Percentiles rank a stretch among this genome's conserved stretches.
Evolutionary conservation across 768 basidiomycete species (phyloP).

Genomic region (Omphalotus guepiniiformis): DNA sequence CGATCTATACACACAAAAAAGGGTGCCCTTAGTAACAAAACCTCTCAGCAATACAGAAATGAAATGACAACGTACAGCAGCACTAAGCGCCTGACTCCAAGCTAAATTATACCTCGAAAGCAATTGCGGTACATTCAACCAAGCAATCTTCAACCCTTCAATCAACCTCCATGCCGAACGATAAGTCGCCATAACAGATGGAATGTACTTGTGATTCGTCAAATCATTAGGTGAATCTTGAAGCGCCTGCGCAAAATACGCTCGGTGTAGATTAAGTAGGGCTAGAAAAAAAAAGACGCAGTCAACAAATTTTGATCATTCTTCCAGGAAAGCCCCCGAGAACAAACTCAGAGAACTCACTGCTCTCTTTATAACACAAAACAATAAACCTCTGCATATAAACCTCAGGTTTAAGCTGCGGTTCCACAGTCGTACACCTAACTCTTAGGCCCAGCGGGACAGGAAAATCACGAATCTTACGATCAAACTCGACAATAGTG

Average conservation of each 20-base stretch:
- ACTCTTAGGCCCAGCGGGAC: slow-evolving; percentile 46
- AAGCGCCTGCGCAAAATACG: slow-evolving; percentile 65
- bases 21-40: neutral
- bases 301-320: too few species aligned
- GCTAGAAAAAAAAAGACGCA: slow-evolving; percentile 28
- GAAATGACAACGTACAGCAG: slow-evolving; percentile 58
- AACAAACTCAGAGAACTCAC: slow-evolving; percentile 25
- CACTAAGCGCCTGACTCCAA: slow-evolving; percentile 69
- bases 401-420: slow-evolving; percentile 18
- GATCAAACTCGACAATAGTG: slow-evolving; percentile 53
- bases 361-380: slow-evolving; percentile 45
- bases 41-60: neutral
- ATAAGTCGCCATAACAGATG: slow-evolving; percentile 70
- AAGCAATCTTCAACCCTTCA: slow-evolving; percentile 41
- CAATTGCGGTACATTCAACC: slow-evolving; percentile 34
- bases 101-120: slow-evolving; percentile 43
- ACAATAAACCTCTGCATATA: slow-evolving; percentile 41
- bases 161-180: slow-evolving; percentile 68
- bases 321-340: too few species aligned
- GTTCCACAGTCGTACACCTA: slow-evolving; percentile 18
- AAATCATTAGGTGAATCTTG: slow-evolving; percentile 55
- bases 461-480: slow-evolving; percentile 55
- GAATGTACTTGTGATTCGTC: slow-evolving; percentile 56
- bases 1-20: slow-evolving; percentile 36
- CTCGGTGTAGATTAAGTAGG: slow-evolving; percentile 60